Evolutionary conservation across 805 yeast genomes (phyloP).

Genomic region (Middelhovenomyces tepae): DNA sequence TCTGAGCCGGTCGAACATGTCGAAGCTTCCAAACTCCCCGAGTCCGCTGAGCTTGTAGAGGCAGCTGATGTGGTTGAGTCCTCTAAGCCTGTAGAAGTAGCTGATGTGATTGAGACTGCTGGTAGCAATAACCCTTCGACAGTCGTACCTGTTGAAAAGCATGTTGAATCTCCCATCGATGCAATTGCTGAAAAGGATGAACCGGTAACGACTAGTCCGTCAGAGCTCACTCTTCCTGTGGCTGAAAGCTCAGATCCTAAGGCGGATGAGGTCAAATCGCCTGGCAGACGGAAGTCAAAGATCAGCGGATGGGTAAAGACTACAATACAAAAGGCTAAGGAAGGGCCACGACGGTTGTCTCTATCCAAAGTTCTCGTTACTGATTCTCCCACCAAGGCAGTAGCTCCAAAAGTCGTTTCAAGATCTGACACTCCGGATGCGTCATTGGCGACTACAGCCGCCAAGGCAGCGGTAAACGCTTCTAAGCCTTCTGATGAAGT

Average conservation of each 20-base stretch:
- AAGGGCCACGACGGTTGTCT: no score
- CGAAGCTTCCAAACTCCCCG: conserved; percentile 12
- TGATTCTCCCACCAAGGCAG: not conserved
- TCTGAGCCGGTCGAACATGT: conserved; percentile 12
- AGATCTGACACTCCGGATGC: no score
- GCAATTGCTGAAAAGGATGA: conserved; percentile 1
- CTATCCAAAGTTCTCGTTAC: not conserved
- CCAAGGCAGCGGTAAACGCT: conserved; percentile 3
- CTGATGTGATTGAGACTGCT: conserved; percentile 11
- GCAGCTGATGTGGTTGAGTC: conserved; percentile 3
- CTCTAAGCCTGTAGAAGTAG: conserved; percentile 9
- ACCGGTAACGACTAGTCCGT: no score
- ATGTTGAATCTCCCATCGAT: not conserved
- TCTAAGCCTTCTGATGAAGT: conserved; percentile 8
- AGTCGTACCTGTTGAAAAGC: conserved; percentile 3
- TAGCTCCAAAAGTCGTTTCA: no score
- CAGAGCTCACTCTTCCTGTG: no score
- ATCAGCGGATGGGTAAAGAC: no score
- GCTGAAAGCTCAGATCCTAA: no score
- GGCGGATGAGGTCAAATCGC: no score
- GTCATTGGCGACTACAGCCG: conserved; percentile 5
- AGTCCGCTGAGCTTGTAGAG: conserved; percentile 5
- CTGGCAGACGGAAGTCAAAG: no score
- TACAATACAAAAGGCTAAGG: no score
- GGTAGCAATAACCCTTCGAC: not conserved